These are phyloP conservation scores for Metschnikowia henanensis DNA, from an alignment of 805 yeast genomes.

Conservation along the genomic window DNA sequence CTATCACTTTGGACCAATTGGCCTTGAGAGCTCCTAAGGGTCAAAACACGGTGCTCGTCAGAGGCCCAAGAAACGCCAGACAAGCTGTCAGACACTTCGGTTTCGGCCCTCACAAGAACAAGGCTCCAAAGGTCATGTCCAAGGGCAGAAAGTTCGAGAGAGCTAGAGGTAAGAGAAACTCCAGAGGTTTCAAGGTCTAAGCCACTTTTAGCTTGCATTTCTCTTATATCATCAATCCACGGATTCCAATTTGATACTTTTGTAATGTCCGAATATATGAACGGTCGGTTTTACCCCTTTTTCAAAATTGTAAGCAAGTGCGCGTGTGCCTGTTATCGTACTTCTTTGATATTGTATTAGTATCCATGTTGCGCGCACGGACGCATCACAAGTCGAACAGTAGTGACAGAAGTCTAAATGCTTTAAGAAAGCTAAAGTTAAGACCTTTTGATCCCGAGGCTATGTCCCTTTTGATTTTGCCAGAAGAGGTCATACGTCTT, in stretches of 20 bases:
- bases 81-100: constrained; percentile 99
- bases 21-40: constrained; percentile 99
- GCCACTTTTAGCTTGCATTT: constrained; percentile 8
- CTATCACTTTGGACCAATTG: constrained; percentile 98
- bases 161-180: constrained; percentile 99
- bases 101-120: constrained; percentile 99
- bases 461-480: constrained; percentile 9
- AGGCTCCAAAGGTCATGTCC: constrained; percentile 98
- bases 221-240: constrained; percentile 6
- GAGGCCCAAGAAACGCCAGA: constrained; percentile 99
- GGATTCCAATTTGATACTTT: constrained; percentile 6
- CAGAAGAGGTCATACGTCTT: constrained; percentile 6
- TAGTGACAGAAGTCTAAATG: too few relatives aligned
- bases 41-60: constrained; percentile 94
- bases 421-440: too few relatives aligned
- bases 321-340: too few relatives aligned
- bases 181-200: constrained; percentile 99
- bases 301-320: too few relatives aligned
- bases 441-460: too few relatives aligned
- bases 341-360: too few relatives aligned
- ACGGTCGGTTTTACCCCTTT: constrained; percentile 6
- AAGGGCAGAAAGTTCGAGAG: constrained; percentile 99
- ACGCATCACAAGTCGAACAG: too few relatives aligned
- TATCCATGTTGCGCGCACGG: too few relatives aligned
- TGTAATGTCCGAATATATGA: constrained; percentile 11